Evolutionary conservation across 208 protist genomes (phyloP), one percentile per base, ranked within the genome.

Genomic region (Trypanosoma theileri): DNA sequence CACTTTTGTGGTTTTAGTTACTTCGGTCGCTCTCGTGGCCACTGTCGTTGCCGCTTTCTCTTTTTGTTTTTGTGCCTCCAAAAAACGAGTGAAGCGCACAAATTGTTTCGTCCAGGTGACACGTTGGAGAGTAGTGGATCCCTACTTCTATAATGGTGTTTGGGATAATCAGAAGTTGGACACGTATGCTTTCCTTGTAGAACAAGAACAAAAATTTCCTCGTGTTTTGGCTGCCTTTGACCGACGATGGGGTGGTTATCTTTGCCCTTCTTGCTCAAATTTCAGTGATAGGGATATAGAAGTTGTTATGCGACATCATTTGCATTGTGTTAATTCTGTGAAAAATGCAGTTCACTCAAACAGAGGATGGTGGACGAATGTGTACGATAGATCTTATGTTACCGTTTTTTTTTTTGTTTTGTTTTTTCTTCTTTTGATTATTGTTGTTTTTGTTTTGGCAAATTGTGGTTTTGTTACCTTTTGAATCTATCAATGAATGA

Each of bases 161-260:
- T 71, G 72, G 68, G 58, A 71, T 46, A 54, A 56, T 21, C 72
- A 79, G 40, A 63, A 66, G 21, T 51, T 82, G 22, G 60, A 79
- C 19, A 64, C 56, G 1, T 76, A 79, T 66, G 66, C 63, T 11
- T 45, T 66, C 21, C 24, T 73, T 24, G 61, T 79, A 7, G 72
- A 75, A 46, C 31, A 71, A 28, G 52, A 60, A 24, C 17, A 59
- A 19, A 75, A 62, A 44, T 63, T 58, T 11, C 69, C 69, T 40
- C 21, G 66, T 44, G 59, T 41, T 40, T 59, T 71, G 13, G 24
- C 59, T 19, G 28, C 42, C 10, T 82, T 69, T 51, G 52, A 62
- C 26, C 8, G 42, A 54, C 50, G 21, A 16, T 51, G 46, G 13
- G 11, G 50, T 19, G 66, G 50, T 21, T 72, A 66, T 51, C 19